Conservation (phyloP, 108 stramenopile species). For the Skeletonema menzelii region DNA sequence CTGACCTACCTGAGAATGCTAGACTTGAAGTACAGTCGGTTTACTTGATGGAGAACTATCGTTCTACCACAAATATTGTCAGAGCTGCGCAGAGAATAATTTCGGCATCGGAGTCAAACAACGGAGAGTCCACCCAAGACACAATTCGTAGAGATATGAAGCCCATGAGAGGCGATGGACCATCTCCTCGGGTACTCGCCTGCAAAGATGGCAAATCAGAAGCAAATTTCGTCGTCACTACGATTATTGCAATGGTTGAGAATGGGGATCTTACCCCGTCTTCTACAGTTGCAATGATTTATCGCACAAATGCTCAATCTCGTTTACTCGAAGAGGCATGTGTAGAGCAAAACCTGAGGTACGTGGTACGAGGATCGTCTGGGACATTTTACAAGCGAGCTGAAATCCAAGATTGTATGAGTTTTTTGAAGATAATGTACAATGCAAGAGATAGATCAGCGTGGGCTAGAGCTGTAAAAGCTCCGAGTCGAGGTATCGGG, state of each 20-base stretch:
- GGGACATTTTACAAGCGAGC: conserved; percentile 78
- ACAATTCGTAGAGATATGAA: conserved; percentile 70
- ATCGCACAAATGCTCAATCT: conserved; percentile 92
- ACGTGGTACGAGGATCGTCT: conserved; percentile 72
- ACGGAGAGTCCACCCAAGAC: conserved; percentile 26
- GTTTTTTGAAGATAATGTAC: conserved; percentile 71
- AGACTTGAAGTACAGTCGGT: conserved; percentile 55
- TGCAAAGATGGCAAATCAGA: conserved; percentile 74
- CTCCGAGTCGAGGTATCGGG: conserved; percentile 75
- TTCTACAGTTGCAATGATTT: conserved; percentile 77
- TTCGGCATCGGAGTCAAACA: conserved; percentile 23
- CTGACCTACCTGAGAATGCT: not conserved
- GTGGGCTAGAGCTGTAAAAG: conserved; percentile 71
- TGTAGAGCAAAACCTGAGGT: conserved; percentile 69
- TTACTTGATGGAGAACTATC: conserved; percentile 82
- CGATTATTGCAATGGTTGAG: conserved; percentile 60
- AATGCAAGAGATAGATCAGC: conserved; percentile 71
- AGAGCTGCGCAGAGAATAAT: conserved; percentile 81
- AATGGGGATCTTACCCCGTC: conserved; percentile 37
- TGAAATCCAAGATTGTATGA: conserved; percentile 80
- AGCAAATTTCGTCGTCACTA: conserved; percentile 71
- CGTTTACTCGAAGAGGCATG: conserved; percentile 89
- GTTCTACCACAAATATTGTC: conserved; percentile 83
- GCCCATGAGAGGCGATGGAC: conserved; percentile 75
- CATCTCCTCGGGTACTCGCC: conserved; percentile 66